Conservation (phyloP, 192 early-diverging fungal genomes). For the Coemansia sp. region DNA sequence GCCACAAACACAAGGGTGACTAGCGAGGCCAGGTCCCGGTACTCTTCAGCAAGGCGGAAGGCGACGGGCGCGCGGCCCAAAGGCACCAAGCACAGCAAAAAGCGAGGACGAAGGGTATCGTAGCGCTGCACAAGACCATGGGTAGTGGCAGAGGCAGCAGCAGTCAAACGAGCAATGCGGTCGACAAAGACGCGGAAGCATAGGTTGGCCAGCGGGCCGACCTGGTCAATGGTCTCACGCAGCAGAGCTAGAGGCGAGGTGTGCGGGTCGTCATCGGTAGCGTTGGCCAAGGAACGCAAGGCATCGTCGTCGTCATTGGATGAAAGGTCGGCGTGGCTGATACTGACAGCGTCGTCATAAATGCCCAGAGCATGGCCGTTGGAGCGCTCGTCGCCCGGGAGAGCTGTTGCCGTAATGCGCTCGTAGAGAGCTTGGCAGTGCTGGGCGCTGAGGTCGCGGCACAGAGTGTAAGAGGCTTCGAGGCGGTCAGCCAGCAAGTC, state of each 20-base stretch:
- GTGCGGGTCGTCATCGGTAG: constrained; percentile 22
- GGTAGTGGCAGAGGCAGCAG: background rate
- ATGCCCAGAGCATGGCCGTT: constrained; percentile 5
- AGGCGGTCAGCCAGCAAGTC: constrained; percentile 28
- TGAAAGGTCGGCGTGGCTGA: constrained; percentile 9
- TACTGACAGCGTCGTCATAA: constrained; percentile 24
- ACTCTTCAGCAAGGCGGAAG: constrained; percentile 47
- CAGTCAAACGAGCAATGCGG: constrained; percentile 19
- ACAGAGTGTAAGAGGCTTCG: constrained; percentile 32
- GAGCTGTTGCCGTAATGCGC: constrained; percentile 21
- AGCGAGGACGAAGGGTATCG: constrained; percentile 26
- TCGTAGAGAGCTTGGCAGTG: constrained; percentile 32
- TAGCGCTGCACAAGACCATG: constrained; percentile 19
- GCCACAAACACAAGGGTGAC: constrained; percentile 36
- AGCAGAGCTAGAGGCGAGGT: constrained; percentile 33
- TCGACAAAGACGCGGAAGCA: constrained; percentile 39
- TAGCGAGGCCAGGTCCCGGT: constrained; percentile 35
- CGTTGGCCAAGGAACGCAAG: background rate
- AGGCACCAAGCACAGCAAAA: constrained; percentile 38
- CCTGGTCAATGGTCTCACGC: constrained; percentile 35
- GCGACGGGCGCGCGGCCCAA: constrained; percentile 35
- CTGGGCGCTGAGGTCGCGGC: constrained; percentile 29
- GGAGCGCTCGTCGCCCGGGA: constrained; percentile 25
- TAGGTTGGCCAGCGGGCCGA: constrained; percentile 38
- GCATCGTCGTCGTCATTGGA: background rate